Evolutionary conservation across 495 filamentous ascomycete genomes (phyloP), one percentile per base, ranked within the genome.

Genomic region (Chaetomium cochliodes): DNA sequence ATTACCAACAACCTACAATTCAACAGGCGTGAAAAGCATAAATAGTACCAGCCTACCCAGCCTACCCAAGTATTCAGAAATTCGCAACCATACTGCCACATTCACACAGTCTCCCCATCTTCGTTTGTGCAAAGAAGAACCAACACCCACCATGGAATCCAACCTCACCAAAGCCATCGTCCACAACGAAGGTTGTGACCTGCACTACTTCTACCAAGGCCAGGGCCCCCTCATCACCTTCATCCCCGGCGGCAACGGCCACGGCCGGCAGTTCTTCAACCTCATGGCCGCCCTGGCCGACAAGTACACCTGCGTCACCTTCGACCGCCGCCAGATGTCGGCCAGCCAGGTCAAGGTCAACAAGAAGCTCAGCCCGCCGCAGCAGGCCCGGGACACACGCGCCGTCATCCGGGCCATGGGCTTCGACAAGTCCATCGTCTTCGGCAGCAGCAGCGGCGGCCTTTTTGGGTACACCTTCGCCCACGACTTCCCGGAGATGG

Each of bases 141-240:
- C 33, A 37, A 47, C 44, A 18, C 18, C 8, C 25, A 13, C 5
- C 20, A 60, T 60, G 57, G 44, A 30, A 6, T 60, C 46, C 42
- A 60, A 60, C 44, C 26, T 39, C 5, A 60, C 57, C n/a, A 30
- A 18, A 30, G 58, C 52, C 15, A 39, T 58, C 30, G 60, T 74
- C 9, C 62, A 69, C 49, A 73, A 69, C 23, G 72, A 73, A 65
- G 64, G 57, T n/a, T 72, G 68, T 49, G 63, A 69, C 28, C 30
- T 72, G 20, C 72, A 74, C 30, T 74, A 71, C 56, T 73, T 70
- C 70, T 67, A 67, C 62, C 66, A 68, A 39, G 72, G 72, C 50
- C 59, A 18, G 15, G 70, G 70, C 0, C 72, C 72, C 1, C 63
- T 72, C 11, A 62, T 71, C 42, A 65, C 58, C 39, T 72, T 72